phyloP scores from a whole-genome alignment of 441 rosid genomes.

The Macaranga tanarius region DNA sequence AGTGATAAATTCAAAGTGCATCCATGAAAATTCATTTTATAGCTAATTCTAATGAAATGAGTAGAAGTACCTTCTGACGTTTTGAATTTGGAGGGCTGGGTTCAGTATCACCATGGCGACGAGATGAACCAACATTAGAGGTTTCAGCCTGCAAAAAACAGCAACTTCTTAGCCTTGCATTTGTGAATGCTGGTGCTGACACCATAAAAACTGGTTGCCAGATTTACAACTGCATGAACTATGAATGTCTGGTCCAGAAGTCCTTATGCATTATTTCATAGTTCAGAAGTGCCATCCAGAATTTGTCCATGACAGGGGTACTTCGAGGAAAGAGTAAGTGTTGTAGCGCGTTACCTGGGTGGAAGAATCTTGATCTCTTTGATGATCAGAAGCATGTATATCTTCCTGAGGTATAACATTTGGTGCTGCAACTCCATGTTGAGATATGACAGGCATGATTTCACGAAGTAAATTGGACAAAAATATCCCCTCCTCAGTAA shows the following conservation, averaged over 20 bases:
- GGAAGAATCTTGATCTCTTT: slow-evolving; percentile 32
- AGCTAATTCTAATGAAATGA: background rate
- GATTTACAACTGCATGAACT: background rate
- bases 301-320: background rate
- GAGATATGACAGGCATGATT: slow-evolving; percentile 58
- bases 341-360: slow-evolving; percentile 25
- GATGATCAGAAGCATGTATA: slow-evolving; percentile 20
- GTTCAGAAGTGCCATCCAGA: background rate
- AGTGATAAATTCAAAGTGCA: background rate
- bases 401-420: slow-evolving; percentile 28
- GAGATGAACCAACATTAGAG: slow-evolving; percentile 40
- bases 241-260: background rate
- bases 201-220: background rate
- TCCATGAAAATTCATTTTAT: background rate
- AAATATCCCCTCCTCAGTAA: slow-evolving; percentile 54
- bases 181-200: background rate
- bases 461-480: slow-evolving; percentile 60
- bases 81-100: slow-evolving; percentile 42
- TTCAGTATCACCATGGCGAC: slow-evolving; percentile 39
- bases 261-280: background rate
- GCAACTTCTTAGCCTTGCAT: background rate
- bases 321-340: background rate
- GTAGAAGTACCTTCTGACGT: slow-evolving; percentile 54
- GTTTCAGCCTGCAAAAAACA: slow-evolving; percentile 44
- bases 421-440: slow-evolving; percentile 33